These are phyloP conservation scores for Exophiala aquamarina DNA, from an alignment of 2,329 filamentous ascomycete genomes.

Conservation along the genomic window DNA sequence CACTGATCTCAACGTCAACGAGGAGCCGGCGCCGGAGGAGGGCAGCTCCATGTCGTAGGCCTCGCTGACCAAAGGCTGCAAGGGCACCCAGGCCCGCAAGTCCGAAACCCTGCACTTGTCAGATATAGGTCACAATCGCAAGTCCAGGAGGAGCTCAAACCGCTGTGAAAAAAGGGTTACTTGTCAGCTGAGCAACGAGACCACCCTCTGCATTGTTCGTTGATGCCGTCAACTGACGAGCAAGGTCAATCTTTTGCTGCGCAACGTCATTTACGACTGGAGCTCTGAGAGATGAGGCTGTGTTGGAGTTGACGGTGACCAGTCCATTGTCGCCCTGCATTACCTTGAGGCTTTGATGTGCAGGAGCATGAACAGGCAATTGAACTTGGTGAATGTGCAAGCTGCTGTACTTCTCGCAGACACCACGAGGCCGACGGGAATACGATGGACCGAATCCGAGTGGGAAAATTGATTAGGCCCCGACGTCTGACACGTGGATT, in stretches of 20 bases:
- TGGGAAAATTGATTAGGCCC: too few species aligned
- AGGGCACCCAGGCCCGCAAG: conserved; percentile 84
- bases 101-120: conserved; percentile 67
- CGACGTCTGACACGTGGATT: too few species aligned
- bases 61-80: conserved; percentile 76
- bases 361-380: too few species aligned
- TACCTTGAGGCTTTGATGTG: conserved; percentile 2
- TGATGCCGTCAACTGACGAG: conserved; percentile 19
- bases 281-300: neutral
- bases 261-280: conserved; percentile 10
- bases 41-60: conserved; percentile 68
- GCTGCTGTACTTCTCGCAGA: too few species aligned
- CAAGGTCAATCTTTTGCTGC: conserved; percentile 22
- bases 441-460: too few species aligned
- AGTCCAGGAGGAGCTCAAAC: conserved; percentile 33
- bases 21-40: conserved; percentile 81
- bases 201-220: conserved; percentile 36
- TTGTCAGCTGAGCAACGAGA: conserved; percentile 45
- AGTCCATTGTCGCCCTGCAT: conserved; percentile 25
- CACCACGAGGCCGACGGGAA: too few species aligned
- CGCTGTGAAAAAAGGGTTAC: conserved; percentile 52
- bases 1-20: conserved; percentile 93
- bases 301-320: conserved; percentile 13
- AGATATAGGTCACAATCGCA: neutral
- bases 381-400: too few species aligned